Conservation (phyloP, 805 yeast species). For the Saccharomyces paradoxus region DNA sequence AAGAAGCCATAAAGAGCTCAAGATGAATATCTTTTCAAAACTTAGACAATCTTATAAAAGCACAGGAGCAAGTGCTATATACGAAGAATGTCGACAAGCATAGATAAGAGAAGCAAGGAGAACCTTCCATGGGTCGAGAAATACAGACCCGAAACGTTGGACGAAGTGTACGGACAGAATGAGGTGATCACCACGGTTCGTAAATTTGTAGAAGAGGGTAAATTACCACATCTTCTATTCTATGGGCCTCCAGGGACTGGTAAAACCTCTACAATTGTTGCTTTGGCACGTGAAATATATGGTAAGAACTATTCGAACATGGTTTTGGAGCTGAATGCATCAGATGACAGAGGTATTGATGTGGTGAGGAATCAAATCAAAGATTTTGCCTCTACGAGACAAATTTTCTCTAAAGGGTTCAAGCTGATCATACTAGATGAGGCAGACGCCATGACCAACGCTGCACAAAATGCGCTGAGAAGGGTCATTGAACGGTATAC, state of each 20-base stretch:
- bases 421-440: constrained; percentile 90
- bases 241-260: constrained; percentile 97
- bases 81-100: not conserved
- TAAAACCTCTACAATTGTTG: constrained; percentile 80
- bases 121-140: constrained; percentile 90
- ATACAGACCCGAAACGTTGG: constrained; percentile 77
- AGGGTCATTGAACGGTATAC: constrained; percentile 84
- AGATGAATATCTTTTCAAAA: not conserved
- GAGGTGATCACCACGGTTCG: constrained; percentile 80
- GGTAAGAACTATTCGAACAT: constrained; percentile 77
- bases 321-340: constrained; percentile 92
- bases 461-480: constrained; percentile 76
- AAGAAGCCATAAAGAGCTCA: not conserved
- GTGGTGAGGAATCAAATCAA: constrained; percentile 97
- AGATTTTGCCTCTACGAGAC: constrained; percentile 92
- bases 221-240: constrained; percentile 83
- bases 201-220: constrained; percentile 73
- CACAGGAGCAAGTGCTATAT: not conserved
- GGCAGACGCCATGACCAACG: constrained; percentile 90
- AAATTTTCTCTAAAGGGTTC: constrained; percentile 79
- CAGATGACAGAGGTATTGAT: constrained; percentile 95
- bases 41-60: not conserved
- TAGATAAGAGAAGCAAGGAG: constrained; percentile 26
- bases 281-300: constrained; percentile 78
- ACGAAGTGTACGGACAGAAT: constrained; percentile 86